These are phyloP conservation scores for Tolypocladium paradoxum DNA, from an alignment of 2,329 filamentous ascomycete species.

Conservation along the genomic window DNA sequence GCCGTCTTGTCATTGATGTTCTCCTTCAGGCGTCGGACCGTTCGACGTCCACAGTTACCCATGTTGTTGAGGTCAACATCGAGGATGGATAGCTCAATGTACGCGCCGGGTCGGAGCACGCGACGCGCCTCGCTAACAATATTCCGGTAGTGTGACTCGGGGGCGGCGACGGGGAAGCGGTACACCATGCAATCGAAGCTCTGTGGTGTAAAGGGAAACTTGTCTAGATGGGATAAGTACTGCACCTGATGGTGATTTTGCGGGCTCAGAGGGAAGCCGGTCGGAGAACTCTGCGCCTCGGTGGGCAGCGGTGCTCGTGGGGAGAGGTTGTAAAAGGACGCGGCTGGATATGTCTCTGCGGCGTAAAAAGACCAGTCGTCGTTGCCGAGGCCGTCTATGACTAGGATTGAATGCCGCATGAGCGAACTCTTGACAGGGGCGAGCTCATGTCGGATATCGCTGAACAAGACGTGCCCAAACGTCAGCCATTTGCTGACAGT, in stretches of 20 bases:
- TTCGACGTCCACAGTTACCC: constrained; percentile 58
- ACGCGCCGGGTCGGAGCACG: constrained; percentile 67
- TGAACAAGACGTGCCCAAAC: constrained; percentile 75
- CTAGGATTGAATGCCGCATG: constrained; percentile 53
- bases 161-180: constrained; percentile 61
- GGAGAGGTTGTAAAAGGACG: constrained; percentile 67
- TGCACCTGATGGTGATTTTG: constrained; percentile 68
- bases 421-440: constrained; percentile 25
- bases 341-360: constrained; percentile 65
- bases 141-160: constrained; percentile 58
- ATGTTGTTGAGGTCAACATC: constrained; percentile 77
- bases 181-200: constrained; percentile 70
- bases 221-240: constrained; percentile 49
- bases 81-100: constrained; percentile 67
- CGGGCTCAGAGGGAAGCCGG: constrained; percentile 44
- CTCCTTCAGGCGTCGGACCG: constrained; percentile 62
- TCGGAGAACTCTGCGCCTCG: constrained; percentile 29
- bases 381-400: constrained; percentile 77
- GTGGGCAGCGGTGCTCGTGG: constrained; percentile 40
- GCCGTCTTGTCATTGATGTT: constrained; percentile 51
- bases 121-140: constrained; percentile 66
- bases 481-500: constrained; percentile 83
- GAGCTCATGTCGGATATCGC: constrained; percentile 64
- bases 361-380: constrained; percentile 84
- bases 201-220: constrained; percentile 65